A percentile compares a stretch with the other conserved stretches of the same genome.
Conservation (phyloP, 2,329 filamentous ascomycete species). For the Mariannaea sp. region DNA sequence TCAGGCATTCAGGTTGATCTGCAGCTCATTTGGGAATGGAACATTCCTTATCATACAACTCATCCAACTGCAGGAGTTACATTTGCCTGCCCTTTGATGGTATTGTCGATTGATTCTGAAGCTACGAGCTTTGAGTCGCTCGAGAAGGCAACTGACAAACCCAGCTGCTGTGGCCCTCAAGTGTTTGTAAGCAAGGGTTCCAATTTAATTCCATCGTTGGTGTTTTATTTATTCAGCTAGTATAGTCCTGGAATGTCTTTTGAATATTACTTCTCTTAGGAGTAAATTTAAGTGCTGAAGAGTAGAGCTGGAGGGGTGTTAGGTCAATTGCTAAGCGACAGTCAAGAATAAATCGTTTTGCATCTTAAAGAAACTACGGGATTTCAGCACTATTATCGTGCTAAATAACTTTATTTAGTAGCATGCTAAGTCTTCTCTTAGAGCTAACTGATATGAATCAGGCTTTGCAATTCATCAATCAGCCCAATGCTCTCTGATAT, state of each 20-base stretch:
- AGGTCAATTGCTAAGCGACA: conserved; percentile 14
- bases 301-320: conserved; percentile 37
- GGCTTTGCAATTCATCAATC: conserved; percentile 14
- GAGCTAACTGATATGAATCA: not conserved
- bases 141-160: not conserved
- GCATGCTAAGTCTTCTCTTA: too few relatives aligned
- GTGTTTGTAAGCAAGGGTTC: conserved; percentile 24
- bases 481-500: conserved; percentile 1
- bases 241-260: conserved; percentile 13
- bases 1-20: too few relatives aligned
- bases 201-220: conserved; percentile 24
- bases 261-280: conserved; percentile 29
- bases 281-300: conserved; percentile 33
- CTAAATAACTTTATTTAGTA: conserved; percentile 1
- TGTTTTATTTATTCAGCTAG: conserved; percentile 22
- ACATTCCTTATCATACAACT: too few relatives aligned
- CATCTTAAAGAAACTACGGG: conserved; percentile 24
- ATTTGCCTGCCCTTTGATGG: too few relatives aligned
- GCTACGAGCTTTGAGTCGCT: too few relatives aligned
- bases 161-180: not conserved
- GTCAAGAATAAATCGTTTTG: conserved; percentile 19
- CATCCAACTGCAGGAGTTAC: too few relatives aligned
- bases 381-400: not conserved
- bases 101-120: too few relatives aligned
- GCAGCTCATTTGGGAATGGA: too few relatives aligned